Evolutionary conservation across 345 rosid species (phyloP).

Genomic region (Noccaea bulbosa): DNA sequence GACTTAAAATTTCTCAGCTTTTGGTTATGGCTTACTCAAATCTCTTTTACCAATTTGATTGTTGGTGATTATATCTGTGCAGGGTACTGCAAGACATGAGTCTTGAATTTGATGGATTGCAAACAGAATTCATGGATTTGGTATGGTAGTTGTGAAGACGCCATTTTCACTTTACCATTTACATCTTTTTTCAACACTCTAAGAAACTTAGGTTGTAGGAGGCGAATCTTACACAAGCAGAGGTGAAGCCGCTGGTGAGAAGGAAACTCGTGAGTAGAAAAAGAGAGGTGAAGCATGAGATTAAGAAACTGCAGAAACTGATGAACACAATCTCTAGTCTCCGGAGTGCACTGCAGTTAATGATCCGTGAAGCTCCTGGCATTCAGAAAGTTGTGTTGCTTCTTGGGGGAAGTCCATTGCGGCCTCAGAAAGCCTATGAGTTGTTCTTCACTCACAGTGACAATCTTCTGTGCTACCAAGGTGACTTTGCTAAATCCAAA

Average conservation of each 20-base stretch:
- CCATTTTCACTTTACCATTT: slow-evolving; percentile 19
- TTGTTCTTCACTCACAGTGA: slow-evolving; percentile 54
- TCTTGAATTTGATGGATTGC: slow-evolving; percentile 61
- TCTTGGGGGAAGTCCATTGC: slow-evolving; percentile 73
- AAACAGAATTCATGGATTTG: slow-evolving; percentile 58
- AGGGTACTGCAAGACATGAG: slow-evolving; percentile 78
- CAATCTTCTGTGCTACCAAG: slow-evolving; percentile 32
- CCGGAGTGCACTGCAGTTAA: slow-evolving; percentile 55
- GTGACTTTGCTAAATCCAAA: slow-evolving; percentile 61
- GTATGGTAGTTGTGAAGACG: slow-evolving; percentile 51
- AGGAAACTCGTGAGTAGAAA: slow-evolving; percentile 57
- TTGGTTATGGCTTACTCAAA: slow-evolving; percentile 3
- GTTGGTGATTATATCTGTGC: slow-evolving; percentile 31
- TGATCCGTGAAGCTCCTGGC: slow-evolving; percentile 52
- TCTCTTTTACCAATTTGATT: slow-evolving; percentile 12
- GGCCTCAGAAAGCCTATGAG: slow-evolving; percentile 75
- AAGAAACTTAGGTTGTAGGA: slow-evolving; percentile 55
- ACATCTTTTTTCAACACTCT: slow-evolving; percentile 32
- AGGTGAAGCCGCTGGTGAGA: slow-evolving; percentile 52
- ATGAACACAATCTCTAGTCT: slow-evolving; percentile 57
- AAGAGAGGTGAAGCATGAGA: slow-evolving; percentile 72
- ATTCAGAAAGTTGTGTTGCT: slow-evolving; percentile 60
- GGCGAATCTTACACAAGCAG: slow-evolving; percentile 48
- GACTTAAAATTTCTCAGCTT: neutral
- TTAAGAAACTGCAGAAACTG: slow-evolving; percentile 70